A percentile compares a stretch with the other conserved stretches of the same genome.
phyloP scores from a whole-genome alignment of 2,329 filamentous ascomycete genomes.

The Ceratocystiopsis brevicomis region DNA sequence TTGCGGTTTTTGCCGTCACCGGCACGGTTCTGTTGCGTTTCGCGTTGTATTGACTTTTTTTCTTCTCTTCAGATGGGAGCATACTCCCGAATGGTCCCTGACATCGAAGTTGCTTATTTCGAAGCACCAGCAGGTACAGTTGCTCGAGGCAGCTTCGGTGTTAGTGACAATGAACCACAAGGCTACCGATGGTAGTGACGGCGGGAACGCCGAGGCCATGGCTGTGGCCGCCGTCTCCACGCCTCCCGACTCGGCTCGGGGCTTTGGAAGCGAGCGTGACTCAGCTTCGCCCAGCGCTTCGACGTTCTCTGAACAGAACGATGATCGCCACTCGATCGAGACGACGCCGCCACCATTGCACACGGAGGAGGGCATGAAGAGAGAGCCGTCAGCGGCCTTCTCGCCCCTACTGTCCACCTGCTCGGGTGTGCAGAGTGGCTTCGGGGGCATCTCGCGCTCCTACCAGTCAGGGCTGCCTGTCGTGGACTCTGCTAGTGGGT shows the following conservation, averaged over 20 bases:
- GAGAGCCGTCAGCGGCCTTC: conserved; percentile 23
- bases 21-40: too few relatives aligned
- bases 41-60: conserved; percentile 2
- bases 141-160: conserved; percentile 92
- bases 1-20: too few relatives aligned
- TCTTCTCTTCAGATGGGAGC: conserved; percentile 72
- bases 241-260: conserved; percentile 45
- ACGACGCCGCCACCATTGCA: conserved; percentile 68
- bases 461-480: conserved; percentile 49
- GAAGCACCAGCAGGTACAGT: conserved; percentile 97
- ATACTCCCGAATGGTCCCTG: conserved; percentile 92
- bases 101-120: conserved; percentile 97
- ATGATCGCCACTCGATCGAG: conserved; percentile 67
- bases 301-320: conserved; percentile 58
- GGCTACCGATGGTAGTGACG: conserved; percentile 12
- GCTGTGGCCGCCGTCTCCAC: conserved; percentile 16
- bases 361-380: conserved; percentile 34
- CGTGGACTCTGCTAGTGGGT: not conserved
- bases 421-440: too few relatives aligned
- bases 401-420: conserved; percentile 10
- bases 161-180: conserved; percentile 65
- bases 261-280: conserved; percentile 60
- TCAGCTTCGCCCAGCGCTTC: conserved; percentile 69
- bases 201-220: conserved; percentile 3
- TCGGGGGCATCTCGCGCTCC: conserved; percentile 29